Evolutionary conservation across 2,329 filamentous ascomycete species (phyloP), one percentile per base, ranked within the genome.

Genomic region (Neopestalotiopsis sp.): DNA sequence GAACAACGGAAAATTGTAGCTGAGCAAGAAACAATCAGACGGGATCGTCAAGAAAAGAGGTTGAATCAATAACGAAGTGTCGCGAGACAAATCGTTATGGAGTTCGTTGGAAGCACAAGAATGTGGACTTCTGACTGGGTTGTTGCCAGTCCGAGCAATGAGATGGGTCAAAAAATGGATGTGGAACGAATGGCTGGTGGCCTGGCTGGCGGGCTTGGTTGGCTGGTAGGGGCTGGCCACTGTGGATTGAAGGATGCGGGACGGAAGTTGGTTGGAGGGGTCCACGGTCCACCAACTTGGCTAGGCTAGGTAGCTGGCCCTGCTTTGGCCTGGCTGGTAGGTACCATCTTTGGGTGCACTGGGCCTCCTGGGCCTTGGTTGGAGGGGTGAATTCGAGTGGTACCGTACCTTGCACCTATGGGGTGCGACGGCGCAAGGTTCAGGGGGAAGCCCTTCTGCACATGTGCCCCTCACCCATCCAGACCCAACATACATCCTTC

Each of bases 71-170:
- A 20, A 17, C 45, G 45, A 38, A 53, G 45, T 53, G 45, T 53
- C 45, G 45, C 45, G 45, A 53, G 45, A 53, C 45, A 53, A 10
- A 53, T 53, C 45, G 45, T n/a, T 53, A 53, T 53, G 45, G 45
- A 53, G 45, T 53, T 38, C 45, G 45, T 53, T 53, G 45, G 45
- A 53, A 53, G 45, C 45, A 53, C 45, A 53, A 53, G 45, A 53
- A 53, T 53, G 45, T 53, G 45, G 45, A 53, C 45, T 38, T 38
- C 34, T 53, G 45, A 53, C 45, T 53, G 45, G 45, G 45, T 53
- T 53, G 45, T 17, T 53, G 45, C 45, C 45, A 53, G 45, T 53
- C 17, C 45, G 45, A 53, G 45, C 45, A 17, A 53, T 14, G 45
- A n/a, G 45, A 53, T 53, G 45, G 34, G 10, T 38, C 34, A 38